Evolutionary conservation across 495 filamentous ascomycete species (phyloP).

Genomic region (Aspergillus diversus): DNA sequence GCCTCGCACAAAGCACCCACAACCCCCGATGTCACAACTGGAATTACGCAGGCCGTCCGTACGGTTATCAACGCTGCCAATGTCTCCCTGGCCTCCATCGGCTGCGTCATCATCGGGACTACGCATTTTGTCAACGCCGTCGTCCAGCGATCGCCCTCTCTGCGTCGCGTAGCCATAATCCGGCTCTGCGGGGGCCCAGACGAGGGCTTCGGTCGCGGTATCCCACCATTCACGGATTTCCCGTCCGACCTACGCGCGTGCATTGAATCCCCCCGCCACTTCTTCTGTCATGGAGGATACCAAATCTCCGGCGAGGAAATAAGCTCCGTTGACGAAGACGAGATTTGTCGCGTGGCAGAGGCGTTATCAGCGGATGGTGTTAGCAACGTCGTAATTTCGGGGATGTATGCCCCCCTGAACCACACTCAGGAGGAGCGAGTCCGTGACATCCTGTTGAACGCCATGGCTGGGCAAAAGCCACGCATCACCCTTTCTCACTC

Average conservation of each 20-base stretch:
- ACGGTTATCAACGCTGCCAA: constrained; percentile 45
- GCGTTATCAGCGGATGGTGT: constrained; percentile 28
- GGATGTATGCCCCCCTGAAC: constrained; percentile 62
- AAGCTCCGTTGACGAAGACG: constrained; percentile 23
- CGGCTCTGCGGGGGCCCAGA: constrained; percentile 51
- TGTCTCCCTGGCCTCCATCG: constrained; percentile 46
- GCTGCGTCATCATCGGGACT: constrained; percentile 63
- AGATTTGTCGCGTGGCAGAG: constrained; percentile 17
- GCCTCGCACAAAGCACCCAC: constrained; percentile 62
- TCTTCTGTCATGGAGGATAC: constrained; percentile 28
- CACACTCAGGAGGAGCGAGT: constrained; percentile 21
- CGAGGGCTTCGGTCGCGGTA: constrained; percentile 52
- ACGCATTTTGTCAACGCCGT: constrained; percentile 69
- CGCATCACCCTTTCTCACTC: constrained; percentile 38
- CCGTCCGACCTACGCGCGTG: constrained; percentile 34
- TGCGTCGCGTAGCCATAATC: constrained; percentile 55
- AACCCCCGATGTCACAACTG: constrained; percentile 58
- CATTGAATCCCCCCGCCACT: constrained; percentile 28
- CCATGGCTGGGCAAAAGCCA: constrained; percentile 11
- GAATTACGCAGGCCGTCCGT: constrained; percentile 56
- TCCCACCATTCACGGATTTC: constrained; percentile 54
- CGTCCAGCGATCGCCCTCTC: constrained; percentile 51
- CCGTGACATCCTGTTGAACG: constrained; percentile 15
- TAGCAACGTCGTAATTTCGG: constrained; percentile 56
- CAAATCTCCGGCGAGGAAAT: constrained; percentile 31